Percentiles rank a stretch among this genome's conserved stretches.
phyloP scores from a whole-genome alignment of 345 rosid species.

The Syzygium aqueum region DNA sequence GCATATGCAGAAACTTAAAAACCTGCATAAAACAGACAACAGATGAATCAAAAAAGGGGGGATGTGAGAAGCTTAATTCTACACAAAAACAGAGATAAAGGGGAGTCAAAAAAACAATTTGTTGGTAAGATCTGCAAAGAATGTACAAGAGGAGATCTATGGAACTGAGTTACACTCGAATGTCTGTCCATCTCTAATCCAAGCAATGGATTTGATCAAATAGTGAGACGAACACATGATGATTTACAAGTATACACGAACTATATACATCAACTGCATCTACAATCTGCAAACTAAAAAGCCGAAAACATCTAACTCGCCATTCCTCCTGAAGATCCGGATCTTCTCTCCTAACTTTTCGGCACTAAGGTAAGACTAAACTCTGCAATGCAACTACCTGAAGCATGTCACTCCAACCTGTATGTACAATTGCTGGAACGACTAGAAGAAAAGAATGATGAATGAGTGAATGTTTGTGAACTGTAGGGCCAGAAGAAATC shows the following conservation, averaged over 20 bases:
- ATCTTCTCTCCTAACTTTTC: neutral
- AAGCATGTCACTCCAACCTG: neutral
- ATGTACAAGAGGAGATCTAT: neutral
- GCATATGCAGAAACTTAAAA: neutral
- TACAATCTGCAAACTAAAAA: neutral
- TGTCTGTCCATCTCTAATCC: neutral
- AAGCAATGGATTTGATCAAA: neutral
- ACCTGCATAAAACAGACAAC: neutral
- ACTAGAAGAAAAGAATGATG: neutral
- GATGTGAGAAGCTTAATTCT: neutral
- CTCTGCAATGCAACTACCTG: neutral
- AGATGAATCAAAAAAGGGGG: neutral
- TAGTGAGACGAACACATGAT: neutral
- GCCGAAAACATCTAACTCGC: neutral
- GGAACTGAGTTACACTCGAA: neutral
- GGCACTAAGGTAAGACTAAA: neutral
- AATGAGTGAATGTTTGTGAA: neutral
- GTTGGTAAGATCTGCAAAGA: neutral
- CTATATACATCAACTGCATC: neutral
- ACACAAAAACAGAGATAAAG: neutral
- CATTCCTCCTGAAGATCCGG: neutral
- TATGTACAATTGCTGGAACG: neutral
- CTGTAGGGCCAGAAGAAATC: neutral
- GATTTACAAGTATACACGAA: neutral
- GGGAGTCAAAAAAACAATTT: neutral